Evolutionary conservation across 495 filamentous ascomycete species (phyloP), one percentile per base, ranked within the genome.

Genomic region (Talaromyces liani): DNA sequence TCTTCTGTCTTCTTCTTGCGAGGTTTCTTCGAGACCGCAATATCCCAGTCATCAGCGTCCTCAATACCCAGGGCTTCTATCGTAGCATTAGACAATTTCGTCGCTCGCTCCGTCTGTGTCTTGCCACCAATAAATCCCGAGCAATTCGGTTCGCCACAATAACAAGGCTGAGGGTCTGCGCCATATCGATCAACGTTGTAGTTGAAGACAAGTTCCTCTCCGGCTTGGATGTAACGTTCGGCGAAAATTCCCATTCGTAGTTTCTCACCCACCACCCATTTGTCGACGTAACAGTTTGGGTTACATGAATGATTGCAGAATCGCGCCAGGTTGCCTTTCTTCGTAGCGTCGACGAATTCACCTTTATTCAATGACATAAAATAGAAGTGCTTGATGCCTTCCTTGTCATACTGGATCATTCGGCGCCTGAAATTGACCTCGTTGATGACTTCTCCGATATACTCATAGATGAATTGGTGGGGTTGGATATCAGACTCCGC

Each of bases 281-380:
- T 99, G 79, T 99, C 94, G 65, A 98, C 93, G 76, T 94, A 98
- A 77, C 93, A 97, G 69, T 99, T 99, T 1, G 94, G 94, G 71
- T 94, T 96, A 83, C 94, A 99, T 24, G 95, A 98, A 68, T 99
- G 94, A 72, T 99, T 99, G 82, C 95, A 98, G 71, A 99, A 99
- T 22, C 94, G 87, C 41, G 93, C 94, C 14, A 99, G 84, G 70
- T 97, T 97, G 41, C 94, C 94, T 71, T 90, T 95, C 71, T 95
- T 97, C 31, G 94, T 99, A 10, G 94, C 94, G 75, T 99, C 94
- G 63, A 99, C 91, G 68, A 98, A 99, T 77, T 98, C 93, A 67
- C 87, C 90, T 75, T 95, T 95, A 71, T 85, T 93, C 62, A 99
- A 87, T 41, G 95, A 98, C 94, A 99, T 99, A 77, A 99, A 99